Evolutionary conservation across 768 basidiomycete species (phyloP).

Genomic region (Cystobasidiopsis lactophilus): DNA sequence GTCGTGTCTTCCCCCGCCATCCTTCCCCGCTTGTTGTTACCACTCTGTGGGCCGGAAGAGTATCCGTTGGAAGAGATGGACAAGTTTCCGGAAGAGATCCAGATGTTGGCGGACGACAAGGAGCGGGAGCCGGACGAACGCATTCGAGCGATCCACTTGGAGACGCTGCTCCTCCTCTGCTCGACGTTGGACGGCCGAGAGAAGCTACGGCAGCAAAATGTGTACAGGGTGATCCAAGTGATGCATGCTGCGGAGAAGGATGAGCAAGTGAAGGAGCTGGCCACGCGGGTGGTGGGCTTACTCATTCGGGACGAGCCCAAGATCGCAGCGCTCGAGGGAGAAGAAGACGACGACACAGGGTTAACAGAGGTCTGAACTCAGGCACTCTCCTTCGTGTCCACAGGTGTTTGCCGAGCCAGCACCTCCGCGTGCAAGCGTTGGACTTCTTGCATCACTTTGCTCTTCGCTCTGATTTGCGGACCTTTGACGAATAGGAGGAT

Average conservation of each 20-base stretch:
- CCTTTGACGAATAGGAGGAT: conserved; percentile 23
- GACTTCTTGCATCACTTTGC: background rate
- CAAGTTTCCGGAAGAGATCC: conserved; percentile 54
- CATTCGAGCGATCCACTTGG: conserved; percentile 63
- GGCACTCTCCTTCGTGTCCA: too few species aligned
- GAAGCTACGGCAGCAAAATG: conserved; percentile 51
- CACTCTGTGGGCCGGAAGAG: conserved; percentile 86
- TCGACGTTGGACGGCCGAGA: conserved; percentile 77
- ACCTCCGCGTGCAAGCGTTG: too few species aligned
- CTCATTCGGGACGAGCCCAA: conserved; percentile 50
- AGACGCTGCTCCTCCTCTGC: conserved; percentile 67
- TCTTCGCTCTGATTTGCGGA: conserved; percentile 18
- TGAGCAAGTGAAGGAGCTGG: conserved; percentile 54
- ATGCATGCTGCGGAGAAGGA: conserved; percentile 57
- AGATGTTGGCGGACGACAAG: conserved; percentile 71
- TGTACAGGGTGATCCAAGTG: conserved; percentile 62
- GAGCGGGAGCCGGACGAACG: conserved; percentile 53
- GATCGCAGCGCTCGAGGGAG: too few species aligned
- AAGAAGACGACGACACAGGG: too few species aligned
- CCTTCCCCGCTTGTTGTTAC: conserved; percentile 63
- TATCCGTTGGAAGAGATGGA: conserved; percentile 66
- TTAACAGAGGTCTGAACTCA: too few species aligned
- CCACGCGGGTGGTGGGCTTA: conserved; percentile 71
- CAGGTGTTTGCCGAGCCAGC: too few species aligned
- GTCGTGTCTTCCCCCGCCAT: conserved; percentile 30